Evolutionary conservation across 352 stramenopile species (phyloP), one percentile per base, ranked within the genome.

Genomic region (Globisporangium cylindrosporum): DNA sequence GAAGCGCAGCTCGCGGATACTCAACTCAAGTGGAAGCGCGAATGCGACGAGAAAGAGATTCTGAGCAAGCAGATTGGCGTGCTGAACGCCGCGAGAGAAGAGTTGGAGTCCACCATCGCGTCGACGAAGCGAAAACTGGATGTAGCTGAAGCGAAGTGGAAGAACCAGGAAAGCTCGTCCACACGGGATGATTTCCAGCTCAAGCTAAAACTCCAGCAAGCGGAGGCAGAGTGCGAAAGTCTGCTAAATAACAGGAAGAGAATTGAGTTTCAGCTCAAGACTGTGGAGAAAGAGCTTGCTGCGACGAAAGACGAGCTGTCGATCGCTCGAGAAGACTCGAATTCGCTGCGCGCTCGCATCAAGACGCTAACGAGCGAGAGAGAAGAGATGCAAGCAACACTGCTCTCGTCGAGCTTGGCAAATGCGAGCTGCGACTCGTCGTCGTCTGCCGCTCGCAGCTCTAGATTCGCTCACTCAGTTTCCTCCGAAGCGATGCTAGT

Each of bases 401-500:
- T 81, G 27, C 60, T 81, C 20, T 72, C 67, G n/a, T 67, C 67
- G 4, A 80, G 72, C 64, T 62, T 80, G 55, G 71, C 57, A 8
- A 76, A 67, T 15, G 59, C 67, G n/a, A 61, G 69, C 12, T 48
- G 61, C 41, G 29, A 64, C 60, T 74, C 67, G 22, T 64, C 57
- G 8, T 62, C 57, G 3, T 62, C 57, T 10, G 41, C 22, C 4
- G 38, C 20, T 58, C 43, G 59, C n/a, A 57, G 38, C 24, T 18
- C 43, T 57, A 66, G 63, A 14, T 68, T 65, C 20, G 58, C n/a
- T 25, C 53, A 59, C 18, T 41, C 27, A 9, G 24, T 22, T 34
- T 34, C 59, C 20, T 67, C 70, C 0, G 82, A 88, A 32, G 77
- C 81, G 27, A 83, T 89, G 73, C 67, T 88, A n/a, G 77, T 89